Conservation (phyloP, 306 rosid genomes). For the Alnus glutinosa region DNA sequence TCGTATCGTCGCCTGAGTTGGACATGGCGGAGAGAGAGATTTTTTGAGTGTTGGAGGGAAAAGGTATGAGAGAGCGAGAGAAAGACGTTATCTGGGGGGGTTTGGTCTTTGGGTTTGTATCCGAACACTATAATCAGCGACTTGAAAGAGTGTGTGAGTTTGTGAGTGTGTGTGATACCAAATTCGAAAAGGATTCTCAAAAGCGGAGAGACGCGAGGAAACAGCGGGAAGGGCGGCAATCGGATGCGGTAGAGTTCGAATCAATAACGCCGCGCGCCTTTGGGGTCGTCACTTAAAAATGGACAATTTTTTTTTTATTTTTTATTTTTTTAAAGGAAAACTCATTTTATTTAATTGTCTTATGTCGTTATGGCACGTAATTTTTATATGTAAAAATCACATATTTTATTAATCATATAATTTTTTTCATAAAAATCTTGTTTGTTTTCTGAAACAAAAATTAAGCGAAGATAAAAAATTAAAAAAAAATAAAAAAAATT, state of each 20-base stretch:
- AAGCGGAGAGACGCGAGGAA: background rate
- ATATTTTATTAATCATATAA: no score
- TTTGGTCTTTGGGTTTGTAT: background rate
- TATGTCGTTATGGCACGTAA: no score
- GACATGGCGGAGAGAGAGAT: conserved; percentile 24
- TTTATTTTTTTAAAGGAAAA: no score
- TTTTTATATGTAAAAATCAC: no score
- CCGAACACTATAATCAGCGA: background rate
- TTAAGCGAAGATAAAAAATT: no score
- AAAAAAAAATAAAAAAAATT: no score
- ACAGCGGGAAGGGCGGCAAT: background rate
- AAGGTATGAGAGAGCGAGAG: background rate
- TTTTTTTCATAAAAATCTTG: no score
- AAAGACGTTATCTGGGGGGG: background rate
- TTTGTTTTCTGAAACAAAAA: no score
- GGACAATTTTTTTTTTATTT: background rate
- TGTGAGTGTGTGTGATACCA: no score
- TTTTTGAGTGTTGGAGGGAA: conserved; percentile 26
- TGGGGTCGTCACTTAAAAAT: background rate
- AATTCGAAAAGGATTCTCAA: background rate
- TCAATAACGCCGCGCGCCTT: background rate
- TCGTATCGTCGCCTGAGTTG: conserved; percentile 35
- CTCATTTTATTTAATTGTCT: background rate
- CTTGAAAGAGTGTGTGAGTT: background rate
- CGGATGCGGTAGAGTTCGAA: background rate